Conservation (phyloP, 345 rosid species). For the Ceriops zippeliana region DNA sequence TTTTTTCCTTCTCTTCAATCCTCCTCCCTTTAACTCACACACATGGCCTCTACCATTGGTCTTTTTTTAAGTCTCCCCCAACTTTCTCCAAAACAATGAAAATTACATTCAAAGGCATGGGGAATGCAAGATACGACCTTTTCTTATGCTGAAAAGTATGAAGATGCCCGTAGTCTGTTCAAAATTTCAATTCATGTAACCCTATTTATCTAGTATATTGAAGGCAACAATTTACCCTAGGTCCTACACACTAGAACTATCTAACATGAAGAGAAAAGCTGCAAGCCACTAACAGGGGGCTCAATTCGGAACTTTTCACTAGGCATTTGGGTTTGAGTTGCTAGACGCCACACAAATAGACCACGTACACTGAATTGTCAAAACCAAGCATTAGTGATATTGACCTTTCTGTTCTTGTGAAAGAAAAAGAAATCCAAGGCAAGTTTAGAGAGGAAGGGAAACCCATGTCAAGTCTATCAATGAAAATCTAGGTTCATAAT, state of each 20-base stretch:
- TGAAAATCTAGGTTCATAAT: constrained; percentile 4
- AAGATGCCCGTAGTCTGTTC: neutral
- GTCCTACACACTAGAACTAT: constrained; percentile 10
- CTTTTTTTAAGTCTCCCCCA: constrained; percentile 2
- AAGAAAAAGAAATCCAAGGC: too few relatives aligned
- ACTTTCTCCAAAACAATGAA: neutral
- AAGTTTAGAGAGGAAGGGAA: too few relatives aligned
- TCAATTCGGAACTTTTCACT: too few relatives aligned
- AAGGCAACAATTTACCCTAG: neutral
- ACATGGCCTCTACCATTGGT: constrained; percentile 4
- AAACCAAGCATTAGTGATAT: neutral
- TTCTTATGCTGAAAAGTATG: neutral
- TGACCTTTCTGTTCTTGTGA: too few relatives aligned
- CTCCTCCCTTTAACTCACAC: constrained; percentile 16
- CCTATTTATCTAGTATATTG: neutral
- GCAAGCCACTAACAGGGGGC: neutral
- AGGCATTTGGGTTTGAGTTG: neutral
- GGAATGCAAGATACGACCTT: constrained; percentile 10
- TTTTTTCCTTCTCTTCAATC: constrained; percentile 20
- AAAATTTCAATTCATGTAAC: neutral
- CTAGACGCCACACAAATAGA: neutral
- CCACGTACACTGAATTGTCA: neutral
- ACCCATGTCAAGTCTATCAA: neutral
- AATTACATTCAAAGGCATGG: constrained; percentile 12
- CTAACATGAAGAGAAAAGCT: neutral